Evolutionary conservation across 345 rosid species (phyloP).

Genomic region (Citrus medica): DNA sequence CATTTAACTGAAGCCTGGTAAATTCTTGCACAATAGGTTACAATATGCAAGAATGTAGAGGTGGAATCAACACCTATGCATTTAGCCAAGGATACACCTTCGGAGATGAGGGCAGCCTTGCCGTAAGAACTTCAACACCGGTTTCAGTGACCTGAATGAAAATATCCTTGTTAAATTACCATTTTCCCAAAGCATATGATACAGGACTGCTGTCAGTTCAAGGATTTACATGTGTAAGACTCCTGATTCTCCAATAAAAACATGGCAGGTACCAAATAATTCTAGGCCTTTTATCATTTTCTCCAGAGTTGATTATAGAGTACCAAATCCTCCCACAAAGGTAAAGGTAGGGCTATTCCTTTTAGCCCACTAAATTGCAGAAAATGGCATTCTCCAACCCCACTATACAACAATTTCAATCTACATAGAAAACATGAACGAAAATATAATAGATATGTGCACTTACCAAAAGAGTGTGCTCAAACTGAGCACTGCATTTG

Average conservation of each 20-base stretch:
- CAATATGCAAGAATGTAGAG: background rate
- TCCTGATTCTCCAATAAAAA: background rate
- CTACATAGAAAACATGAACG: background rate
- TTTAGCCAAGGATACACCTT: constrained; percentile 73
- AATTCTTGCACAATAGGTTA: background rate
- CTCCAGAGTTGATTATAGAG: background rate
- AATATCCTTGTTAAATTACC: background rate
- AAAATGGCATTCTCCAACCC: background rate
- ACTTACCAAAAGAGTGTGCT: constrained; percentile 88
- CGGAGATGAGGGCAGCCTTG: constrained; percentile 78
- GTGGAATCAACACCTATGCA: constrained; percentile 4
- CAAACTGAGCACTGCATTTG: constrained; percentile 96
- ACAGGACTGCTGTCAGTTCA: background rate
- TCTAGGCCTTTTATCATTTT: background rate
- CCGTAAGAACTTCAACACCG: constrained; percentile 92
- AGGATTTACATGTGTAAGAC: background rate
- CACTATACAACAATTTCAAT: background rate
- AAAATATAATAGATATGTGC: background rate
- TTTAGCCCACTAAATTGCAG: background rate
- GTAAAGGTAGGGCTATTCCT: background rate
- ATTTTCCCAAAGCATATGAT: background rate
- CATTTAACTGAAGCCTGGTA: background rate
- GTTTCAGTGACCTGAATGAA: constrained; percentile 75
- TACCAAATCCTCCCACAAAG: background rate
- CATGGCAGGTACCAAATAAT: background rate